These are phyloP conservation scores for Lactarius tabidus DNA, from an alignment of 768 basidiomycete genomes.

Conservation along the genomic window DNA sequence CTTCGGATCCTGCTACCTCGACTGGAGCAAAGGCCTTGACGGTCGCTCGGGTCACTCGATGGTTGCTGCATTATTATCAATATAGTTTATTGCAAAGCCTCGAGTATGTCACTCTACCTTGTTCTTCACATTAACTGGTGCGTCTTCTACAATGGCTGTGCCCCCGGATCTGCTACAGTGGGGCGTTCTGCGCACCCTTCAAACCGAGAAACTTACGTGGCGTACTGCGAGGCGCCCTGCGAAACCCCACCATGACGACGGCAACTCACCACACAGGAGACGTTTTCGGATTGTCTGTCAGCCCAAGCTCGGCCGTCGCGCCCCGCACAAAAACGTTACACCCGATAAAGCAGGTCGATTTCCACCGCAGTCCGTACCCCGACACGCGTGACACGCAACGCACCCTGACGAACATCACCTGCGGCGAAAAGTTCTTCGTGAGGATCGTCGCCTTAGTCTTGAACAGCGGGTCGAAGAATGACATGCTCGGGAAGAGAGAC, in stretches of 20 bases:
- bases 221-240: not conserved
- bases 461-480: slow-evolving; percentile 57
- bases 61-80: not conserved
- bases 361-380: slow-evolving; percentile 53
- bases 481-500: slow-evolving; percentile 56
- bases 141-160: too few species aligned
- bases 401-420: slow-evolving; percentile 55
- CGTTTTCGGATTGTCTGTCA: slow-evolving; percentile 51
- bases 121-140: too few species aligned
- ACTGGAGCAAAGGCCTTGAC: not conserved
- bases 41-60: not conserved
- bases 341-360: slow-evolving; percentile 61
- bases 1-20: not conserved
- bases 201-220: too few species aligned
- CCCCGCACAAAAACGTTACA: slow-evolving; percentile 58
- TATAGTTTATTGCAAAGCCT: not conserved
- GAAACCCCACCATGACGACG: slow-evolving; percentile 55
- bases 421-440: slow-evolving; percentile 44
- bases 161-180: too few species aligned
- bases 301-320: slow-evolving; percentile 49
- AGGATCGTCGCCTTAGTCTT: slow-evolving; percentile 55
- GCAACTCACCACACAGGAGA: slow-evolving; percentile 55
- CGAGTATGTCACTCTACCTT: too few species aligned
- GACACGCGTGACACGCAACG: slow-evolving; percentile 42
- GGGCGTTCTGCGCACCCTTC: too few species aligned